Base-by-base conservation (phyloP, 164 flowering plant species). In the Akebia trifoliata region DNA sequence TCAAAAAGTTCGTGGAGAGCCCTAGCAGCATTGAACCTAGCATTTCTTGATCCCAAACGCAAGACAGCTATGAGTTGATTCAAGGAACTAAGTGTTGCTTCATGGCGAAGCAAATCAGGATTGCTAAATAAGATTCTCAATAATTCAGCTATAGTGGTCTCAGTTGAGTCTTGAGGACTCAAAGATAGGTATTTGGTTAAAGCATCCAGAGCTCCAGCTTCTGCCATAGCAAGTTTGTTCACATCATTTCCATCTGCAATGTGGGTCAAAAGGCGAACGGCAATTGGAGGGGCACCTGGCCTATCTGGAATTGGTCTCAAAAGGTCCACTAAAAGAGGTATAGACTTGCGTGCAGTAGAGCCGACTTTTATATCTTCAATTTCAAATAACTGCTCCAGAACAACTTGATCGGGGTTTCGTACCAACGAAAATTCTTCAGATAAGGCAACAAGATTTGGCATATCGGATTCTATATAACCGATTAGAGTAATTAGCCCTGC, bases 131-230 rank as follows among this genome's bases (percentile, higher is more conserved):
- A 60, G 57, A 86, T 81, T 65, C 89, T 74, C 46, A 89, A 53
- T 20, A 89, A 54, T 28, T 89, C 89, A 55, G 83, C 65, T 62
- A 89, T 77, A 10, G 77, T 56, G 32, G 78, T 77, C 68, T 89
- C 97, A 14, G 81, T 75, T 29, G 81, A 73, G 66, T 86, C 94
- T 67, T 81, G 91, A 53, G 97, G 94, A 72, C 94, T 78, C 71
- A 89, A 62, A 51, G 94, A 89, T 24, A 89, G 70, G 72, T 89
- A 89, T 47, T 77, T 86, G 4, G 86, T 72, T 49, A 89, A 60
- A 58, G 90, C 89, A 76, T 89, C 97, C 54, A 89, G 58, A 52
- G 79, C 97, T 65, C 97, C 97, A 65, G 94, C 80, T 65, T 89
- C 97, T 50, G 91, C 94, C 83, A 86, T 83, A n/a, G 76, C 60